These are phyloP conservation scores for Trichosporon faecale DNA, from an alignment of 1,284 basidiomycete species.

Conservation along the genomic window DNA sequence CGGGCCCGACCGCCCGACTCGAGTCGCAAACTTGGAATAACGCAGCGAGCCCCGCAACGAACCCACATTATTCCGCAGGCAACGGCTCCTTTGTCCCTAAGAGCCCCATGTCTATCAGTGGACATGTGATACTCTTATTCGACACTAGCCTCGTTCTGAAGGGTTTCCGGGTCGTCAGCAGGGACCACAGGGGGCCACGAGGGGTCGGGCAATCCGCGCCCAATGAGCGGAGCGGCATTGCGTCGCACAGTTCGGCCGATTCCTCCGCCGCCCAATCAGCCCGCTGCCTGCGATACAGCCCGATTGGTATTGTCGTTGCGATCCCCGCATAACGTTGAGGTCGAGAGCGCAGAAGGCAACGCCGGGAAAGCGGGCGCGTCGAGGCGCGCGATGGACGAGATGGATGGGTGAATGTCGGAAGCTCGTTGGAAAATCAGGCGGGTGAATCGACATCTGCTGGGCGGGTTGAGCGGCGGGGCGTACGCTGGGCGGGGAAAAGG, in stretches of 20 bases:
- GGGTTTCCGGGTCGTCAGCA: background rate
- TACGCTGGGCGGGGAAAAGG: background rate
- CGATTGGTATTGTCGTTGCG: background rate
- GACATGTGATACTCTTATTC: background rate
- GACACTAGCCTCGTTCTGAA: background rate
- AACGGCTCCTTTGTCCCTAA: background rate
- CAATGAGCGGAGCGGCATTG: background rate
- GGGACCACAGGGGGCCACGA: background rate
- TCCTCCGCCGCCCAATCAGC: background rate
- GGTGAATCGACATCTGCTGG: background rate
- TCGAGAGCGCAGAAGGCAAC: background rate
- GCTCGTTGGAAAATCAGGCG: background rate
- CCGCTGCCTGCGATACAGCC: background rate
- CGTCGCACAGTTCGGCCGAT: background rate
- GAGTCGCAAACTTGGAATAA: background rate
- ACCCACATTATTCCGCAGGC: background rate
- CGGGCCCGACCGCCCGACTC: constrained; percentile 1
- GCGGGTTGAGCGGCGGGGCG: too few species aligned
- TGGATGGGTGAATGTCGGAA: background rate
- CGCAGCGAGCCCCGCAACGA: background rate
- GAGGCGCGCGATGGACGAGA: background rate
- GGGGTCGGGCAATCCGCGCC: background rate
- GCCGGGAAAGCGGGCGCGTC: background rate
- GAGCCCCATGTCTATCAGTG: background rate
- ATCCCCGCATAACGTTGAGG: background rate